Base-by-base conservation (phyloP, 371 early-diverging fungal species). In the Haplosporangium sp. region DNA sequence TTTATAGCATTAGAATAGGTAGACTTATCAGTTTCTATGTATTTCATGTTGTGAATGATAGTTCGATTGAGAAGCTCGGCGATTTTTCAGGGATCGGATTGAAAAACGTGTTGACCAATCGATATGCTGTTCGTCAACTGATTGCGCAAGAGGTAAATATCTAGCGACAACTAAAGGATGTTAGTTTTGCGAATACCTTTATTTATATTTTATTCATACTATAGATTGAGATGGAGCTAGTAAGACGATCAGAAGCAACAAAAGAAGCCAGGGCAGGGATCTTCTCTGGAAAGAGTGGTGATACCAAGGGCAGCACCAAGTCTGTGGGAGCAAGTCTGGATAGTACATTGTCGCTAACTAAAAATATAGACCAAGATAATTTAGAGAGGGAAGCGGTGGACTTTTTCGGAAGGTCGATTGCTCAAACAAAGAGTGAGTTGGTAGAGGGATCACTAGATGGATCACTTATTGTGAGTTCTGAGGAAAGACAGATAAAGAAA, bases 71-170 rank as follows among this genome's bases (percentile, higher is more conserved):
- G 38, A 83, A 86, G 60, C 59, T 92, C 1, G 74, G 88, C 1
- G 65, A 83, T 6, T 88, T 86, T 67, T 79, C 88, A 10, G 50
- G 73, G 11, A 78, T 79, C 34, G 74, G 75, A 20, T 61, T 74
- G 27, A 88, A 87, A 60, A 67, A 73, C 3, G 65, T 91, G 13
- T 71, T 93, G 67, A 85, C 92, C 4, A 90, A 82, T 42, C 86
- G 90, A n/a, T 92, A 93, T 72, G 91, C 92, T 0, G 88, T 92
- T 8, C 88, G 93, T 57, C 95, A 95, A 81, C 76, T 96, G 71
- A 89, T 96, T 67, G 79, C 95, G 2, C 92, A 90, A 64, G 93
- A 95, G 88, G 91, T 95, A 85, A 56, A 52, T 13, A 38, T 63
- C 15, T 19, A 27, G 27, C 27, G 27, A 27, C 27, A 27, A 27